Percentiles rank a stretch among this genome's conserved stretches.
Conservation (phyloP, 495 filamentous ascomycete genomes). For the Aspergillus egyptiacus region DNA sequence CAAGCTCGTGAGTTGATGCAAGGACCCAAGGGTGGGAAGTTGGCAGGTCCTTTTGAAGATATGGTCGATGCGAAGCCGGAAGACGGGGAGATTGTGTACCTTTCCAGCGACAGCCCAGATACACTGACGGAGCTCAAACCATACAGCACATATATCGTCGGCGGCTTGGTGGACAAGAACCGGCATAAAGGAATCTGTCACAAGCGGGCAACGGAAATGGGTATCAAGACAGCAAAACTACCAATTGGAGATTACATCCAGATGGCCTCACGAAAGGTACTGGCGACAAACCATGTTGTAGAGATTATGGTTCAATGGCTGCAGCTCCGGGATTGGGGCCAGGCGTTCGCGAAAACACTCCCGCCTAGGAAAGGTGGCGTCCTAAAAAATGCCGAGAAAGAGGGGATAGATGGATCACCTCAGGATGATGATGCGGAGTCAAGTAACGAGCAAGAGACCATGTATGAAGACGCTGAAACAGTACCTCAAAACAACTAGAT, state of each 20-base stretch:
- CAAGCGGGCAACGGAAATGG: constrained; percentile 64
- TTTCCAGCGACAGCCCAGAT: constrained; percentile 78
- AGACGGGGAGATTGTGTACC: constrained; percentile 68
- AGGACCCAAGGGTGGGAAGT: constrained; percentile 40
- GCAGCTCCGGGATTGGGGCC: constrained; percentile 79
- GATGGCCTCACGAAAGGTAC: constrained; percentile 74
- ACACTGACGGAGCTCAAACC: constrained; percentile 74
- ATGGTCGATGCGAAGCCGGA: constrained; percentile 34
- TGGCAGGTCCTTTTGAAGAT: constrained; percentile 50
- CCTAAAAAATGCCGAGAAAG: constrained; percentile 30
- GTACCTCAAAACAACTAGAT: not conserved
- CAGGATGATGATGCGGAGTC: constrained; percentile 17
- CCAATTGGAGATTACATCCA: constrained; percentile 89
- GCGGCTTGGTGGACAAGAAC: constrained; percentile 92
- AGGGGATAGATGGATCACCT: constrained; percentile 7
- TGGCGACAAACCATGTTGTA: constrained; percentile 90
- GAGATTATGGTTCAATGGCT: constrained; percentile 96
- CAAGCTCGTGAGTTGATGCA: constrained; percentile 56
- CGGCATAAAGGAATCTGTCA: constrained; percentile 92
- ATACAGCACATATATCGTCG: constrained; percentile 86
- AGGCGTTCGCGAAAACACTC: constrained; percentile 80
- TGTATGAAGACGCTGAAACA: constrained; percentile 16
- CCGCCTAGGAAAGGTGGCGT: constrained; percentile 77
- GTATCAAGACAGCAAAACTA: constrained; percentile 79
- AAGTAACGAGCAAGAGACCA: constrained; percentile 18